Percentiles rank a stretch among this genome's conserved stretches.
phyloP scores from a whole-genome alignment of 768 basidiomycete species.

The Mycena haematopus region DNA sequence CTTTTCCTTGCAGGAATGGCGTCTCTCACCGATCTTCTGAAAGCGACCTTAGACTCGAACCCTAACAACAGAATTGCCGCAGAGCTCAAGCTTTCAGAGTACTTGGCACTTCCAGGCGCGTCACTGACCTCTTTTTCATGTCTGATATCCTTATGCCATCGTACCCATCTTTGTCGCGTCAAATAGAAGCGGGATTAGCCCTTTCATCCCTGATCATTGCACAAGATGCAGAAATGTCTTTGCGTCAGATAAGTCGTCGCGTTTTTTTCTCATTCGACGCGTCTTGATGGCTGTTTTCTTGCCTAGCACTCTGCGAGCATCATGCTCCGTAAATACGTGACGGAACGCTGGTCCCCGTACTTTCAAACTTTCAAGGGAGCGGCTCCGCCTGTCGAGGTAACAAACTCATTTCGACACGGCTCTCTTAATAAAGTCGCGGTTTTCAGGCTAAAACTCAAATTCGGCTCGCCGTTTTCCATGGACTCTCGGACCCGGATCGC shows the following conservation, averaged over 20 bases:
- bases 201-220: conserved; percentile 73
- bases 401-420: conserved; percentile 5
- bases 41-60: conserved; percentile 77
- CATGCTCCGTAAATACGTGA: conserved; percentile 85
- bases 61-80: conserved; percentile 75
- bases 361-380: conserved; percentile 80
- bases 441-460: conserved; percentile 79
- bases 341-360: conserved; percentile 88
- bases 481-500: conserved; percentile 82
- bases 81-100: conserved; percentile 77
- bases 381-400: conserved; percentile 75
- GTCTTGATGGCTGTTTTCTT: conserved; percentile 52
- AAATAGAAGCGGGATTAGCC: conserved; percentile 74
- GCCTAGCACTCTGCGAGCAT: conserved; percentile 86
- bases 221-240: conserved; percentile 67
- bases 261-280: conserved; percentile 32
- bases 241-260: conserved; percentile 84
- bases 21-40: conserved; percentile 55
- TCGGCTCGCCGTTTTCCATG: conserved; percentile 77
- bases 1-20: conserved; percentile 40
- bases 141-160: conserved; percentile 13
- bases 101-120: conserved; percentile 71
- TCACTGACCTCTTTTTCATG: conserved; percentile 28
- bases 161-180: conserved; percentile 43
- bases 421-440: conserved; percentile 23